These are phyloP conservation scores for Boletellus ananiceps DNA, from an alignment of 768 basidiomycete species.

Conservation along the genomic window DNA sequence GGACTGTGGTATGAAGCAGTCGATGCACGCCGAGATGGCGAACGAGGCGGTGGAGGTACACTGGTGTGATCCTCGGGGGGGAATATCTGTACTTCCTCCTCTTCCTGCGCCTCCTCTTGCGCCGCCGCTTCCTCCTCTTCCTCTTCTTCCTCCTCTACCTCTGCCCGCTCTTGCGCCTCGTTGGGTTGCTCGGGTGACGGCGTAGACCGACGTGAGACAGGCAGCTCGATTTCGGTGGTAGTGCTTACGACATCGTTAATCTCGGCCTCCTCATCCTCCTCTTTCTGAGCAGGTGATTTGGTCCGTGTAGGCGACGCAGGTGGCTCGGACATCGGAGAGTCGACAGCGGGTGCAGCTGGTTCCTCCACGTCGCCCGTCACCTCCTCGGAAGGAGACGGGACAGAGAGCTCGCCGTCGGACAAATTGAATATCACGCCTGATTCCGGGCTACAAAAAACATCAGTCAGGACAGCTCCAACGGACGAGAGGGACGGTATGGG, in stretches of 20 bases:
- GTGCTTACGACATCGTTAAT: slow-evolving; percentile 13
- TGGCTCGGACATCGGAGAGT: slow-evolving; percentile 33
- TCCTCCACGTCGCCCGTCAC: slow-evolving; percentile 7
- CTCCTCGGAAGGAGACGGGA: slow-evolving; percentile 15
- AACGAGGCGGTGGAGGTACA: slow-evolving; percentile 8
- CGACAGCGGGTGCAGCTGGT: slow-evolving; percentile 17
- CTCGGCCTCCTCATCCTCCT: slow-evolving; percentile 26
- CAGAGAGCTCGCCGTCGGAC: slow-evolving; percentile 28
- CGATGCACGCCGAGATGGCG: slow-evolving; percentile 17
- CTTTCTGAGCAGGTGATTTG: slow-evolving; percentile 20
- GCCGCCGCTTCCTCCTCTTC: slow-evolving; percentile 18
- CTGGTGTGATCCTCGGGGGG: slow-evolving; percentile 1
- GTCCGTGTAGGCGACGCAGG: slow-evolving; percentile 25
- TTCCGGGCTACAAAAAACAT: slow-evolving; percentile 32
- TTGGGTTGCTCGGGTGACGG: slow-evolving; percentile 12
- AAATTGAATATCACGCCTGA: slow-evolving; percentile 39
- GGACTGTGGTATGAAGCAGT: slow-evolving; percentile 14
- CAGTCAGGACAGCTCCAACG: slow-evolving; percentile 7
- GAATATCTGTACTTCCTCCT: slow-evolving; percentile 8
- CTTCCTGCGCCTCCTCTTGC: slow-evolving; percentile 11
- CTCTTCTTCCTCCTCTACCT: slow-evolving; percentile 3
- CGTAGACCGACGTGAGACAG: slow-evolving; percentile 12
- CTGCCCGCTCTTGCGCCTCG: no score
- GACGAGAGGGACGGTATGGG: neutral
- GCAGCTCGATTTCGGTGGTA: slow-evolving; percentile 11